Percentiles rank a stretch among this genome's conserved stretches.
These are phyloP conservation scores for Gracilaria domingensis DNA, from an alignment of 23 red algal genomes.

Conservation along the genomic window DNA sequence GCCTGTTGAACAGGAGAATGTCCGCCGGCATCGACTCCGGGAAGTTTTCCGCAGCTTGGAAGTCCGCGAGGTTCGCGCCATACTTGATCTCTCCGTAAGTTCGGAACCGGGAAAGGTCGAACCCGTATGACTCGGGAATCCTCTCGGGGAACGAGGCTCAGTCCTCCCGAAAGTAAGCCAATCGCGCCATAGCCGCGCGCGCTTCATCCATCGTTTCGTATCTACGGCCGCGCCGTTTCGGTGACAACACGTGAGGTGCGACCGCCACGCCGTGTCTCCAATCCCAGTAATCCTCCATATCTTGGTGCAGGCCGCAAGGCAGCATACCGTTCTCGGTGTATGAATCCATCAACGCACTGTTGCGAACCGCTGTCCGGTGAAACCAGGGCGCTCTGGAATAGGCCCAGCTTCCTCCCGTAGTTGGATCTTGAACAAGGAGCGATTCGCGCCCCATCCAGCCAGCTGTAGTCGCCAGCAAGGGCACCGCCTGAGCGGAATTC, in stretches of 20 bases:
- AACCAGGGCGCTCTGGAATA: background rate
- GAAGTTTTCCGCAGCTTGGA: background rate
- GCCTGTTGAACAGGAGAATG: background rate
- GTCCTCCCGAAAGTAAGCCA: no score
- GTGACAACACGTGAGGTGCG: no score
- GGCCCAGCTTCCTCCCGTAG: no score
- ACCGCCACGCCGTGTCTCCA: background rate
- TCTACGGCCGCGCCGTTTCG: no score
- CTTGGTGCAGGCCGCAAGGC: background rate
- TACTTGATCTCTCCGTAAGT: slow-evolving; percentile 14
- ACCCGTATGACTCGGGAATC: background rate
- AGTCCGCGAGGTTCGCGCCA: background rate
- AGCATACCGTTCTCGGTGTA: slow-evolving; percentile 3
- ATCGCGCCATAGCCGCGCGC: no score
- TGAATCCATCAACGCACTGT: background rate
- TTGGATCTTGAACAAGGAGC: no score
- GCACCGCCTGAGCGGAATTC: no score
- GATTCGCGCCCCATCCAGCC: no score
- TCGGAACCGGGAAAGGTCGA: background rate
- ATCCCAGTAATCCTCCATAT: background rate
- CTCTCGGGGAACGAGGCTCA: no score
- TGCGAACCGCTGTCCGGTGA: background rate
- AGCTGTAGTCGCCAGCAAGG: no score
- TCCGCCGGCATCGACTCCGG: background rate
- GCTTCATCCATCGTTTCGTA: no score